Conservation (phyloP, 2,329 filamentous ascomycete species). For the Botrytis cinerea region DNA sequence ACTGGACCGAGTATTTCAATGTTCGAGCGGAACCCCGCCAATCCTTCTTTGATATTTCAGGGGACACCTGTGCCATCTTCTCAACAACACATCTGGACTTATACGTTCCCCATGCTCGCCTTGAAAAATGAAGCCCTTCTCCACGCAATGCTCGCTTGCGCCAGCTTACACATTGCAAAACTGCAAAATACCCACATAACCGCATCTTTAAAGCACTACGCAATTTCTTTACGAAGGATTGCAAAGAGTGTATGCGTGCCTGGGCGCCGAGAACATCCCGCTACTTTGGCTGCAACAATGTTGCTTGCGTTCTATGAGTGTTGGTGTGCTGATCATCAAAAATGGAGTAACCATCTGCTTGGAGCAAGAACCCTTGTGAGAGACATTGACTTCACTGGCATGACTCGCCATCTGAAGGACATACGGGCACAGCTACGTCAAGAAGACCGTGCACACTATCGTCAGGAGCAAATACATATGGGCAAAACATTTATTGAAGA, state of each 20-base stretch:
- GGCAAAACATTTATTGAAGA: conserved; percentile 27
- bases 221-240: conserved; percentile 77
- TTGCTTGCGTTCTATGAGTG: conserved; percentile 91
- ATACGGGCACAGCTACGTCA: conserved; percentile 50
- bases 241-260: conserved; percentile 72
- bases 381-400: conserved; percentile 76
- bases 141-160: conserved; percentile 86
- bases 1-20: conserved; percentile 85
- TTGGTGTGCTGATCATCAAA: conserved; percentile 89
- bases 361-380: conserved; percentile 80
- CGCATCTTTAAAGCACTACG: conserved; percentile 88
- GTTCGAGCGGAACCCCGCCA: conserved; percentile 79
- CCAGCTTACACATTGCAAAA: conserved; percentile 84
- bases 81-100: conserved; percentile 66
- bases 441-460: conserved; percentile 26
- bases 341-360: conserved; percentile 91
- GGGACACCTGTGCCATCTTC: conserved; percentile 61
- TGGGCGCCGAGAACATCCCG: conserved; percentile 68
- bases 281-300: conserved; percentile 85
- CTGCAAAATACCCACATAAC: conserved; percentile 73
- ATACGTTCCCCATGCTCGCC: conserved; percentile 81
- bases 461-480: conserved; percentile 17
- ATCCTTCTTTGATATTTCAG: conserved; percentile 66
- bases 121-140: conserved; percentile 83
- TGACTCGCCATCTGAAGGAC: conserved; percentile 70